These are phyloP conservation scores for Knoxdaviesia capensis DNA, from an alignment of 2,329 filamentous ascomycete species.

Conservation along the genomic window DNA sequence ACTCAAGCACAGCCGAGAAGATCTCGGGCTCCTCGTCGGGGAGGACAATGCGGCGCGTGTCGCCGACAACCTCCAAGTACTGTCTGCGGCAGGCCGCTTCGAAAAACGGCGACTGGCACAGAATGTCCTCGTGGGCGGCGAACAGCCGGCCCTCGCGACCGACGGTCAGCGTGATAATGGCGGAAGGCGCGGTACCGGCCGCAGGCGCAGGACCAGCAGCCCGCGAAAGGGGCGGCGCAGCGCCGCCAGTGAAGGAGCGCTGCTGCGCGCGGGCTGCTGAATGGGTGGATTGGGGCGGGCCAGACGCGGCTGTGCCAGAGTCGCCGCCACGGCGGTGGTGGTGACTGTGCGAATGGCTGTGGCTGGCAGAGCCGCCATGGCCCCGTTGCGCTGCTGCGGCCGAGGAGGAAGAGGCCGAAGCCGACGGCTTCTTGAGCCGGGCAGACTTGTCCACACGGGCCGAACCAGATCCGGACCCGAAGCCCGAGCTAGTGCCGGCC, in stretches of 20 bases:
- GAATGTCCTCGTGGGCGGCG: slow-evolving; percentile 85
- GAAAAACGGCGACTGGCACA: slow-evolving; percentile 73
- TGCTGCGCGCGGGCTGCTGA: neutral
- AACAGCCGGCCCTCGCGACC: slow-evolving; percentile 75
- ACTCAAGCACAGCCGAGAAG: slow-evolving; percentile 86
- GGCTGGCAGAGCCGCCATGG: slow-evolving; percentile 1
- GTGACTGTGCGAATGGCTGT: slow-evolving; percentile 2
- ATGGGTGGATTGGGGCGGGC: neutral
- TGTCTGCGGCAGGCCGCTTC: slow-evolving; percentile 48
- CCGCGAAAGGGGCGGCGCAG: no score
- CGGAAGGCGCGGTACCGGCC: slow-evolving; percentile 24
- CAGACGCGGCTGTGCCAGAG: neutral
- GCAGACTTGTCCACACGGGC: slow-evolving; percentile 67
- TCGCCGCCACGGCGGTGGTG: neutral
- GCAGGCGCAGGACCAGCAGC: no score
- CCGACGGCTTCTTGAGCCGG: slow-evolving; percentile 55
- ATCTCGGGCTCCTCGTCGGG: slow-evolving; percentile 70
- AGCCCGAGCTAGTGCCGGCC: no score
- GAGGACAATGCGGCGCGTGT: slow-evolving; percentile 60
- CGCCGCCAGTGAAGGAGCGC: no score
- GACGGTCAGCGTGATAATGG: slow-evolving; percentile 74
- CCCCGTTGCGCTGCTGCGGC: slow-evolving; percentile 1
- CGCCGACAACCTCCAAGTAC: slow-evolving; percentile 41
- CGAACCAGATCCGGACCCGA: no score
- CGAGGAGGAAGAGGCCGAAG: slow-evolving; percentile 11